Percentiles rank a stretch among this genome's conserved stretches.
These are phyloP conservation scores for Phaffomyces thermotolerans DNA, from an alignment of 805 yeast genomes.

Conservation along the genomic window DNA sequence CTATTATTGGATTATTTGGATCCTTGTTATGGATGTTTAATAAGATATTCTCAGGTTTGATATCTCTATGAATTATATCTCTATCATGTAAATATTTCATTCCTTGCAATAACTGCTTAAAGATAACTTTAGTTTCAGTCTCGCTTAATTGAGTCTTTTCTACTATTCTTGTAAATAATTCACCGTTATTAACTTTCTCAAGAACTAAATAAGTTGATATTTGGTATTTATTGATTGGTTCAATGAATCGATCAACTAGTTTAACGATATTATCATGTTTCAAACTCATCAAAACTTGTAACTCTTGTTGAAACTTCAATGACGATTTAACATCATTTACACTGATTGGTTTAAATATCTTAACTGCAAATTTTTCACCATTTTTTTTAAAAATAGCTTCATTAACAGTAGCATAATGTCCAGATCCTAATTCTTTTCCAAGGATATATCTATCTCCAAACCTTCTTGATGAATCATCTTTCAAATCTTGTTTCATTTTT, in stretches of 20 bases:
- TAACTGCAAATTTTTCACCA: conserved; percentile 63
- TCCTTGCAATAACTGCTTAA: conserved; percentile 60
- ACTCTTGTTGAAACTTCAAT: conserved; percentile 52
- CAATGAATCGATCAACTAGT: conserved; percentile 51
- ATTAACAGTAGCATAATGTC: conserved; percentile 78
- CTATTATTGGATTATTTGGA: conserved; percentile 24
- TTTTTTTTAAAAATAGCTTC: conserved; percentile 53
- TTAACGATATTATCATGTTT: conserved; percentile 67
- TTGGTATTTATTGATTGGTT: conserved; percentile 40
- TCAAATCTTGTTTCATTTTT: conserved; percentile 21
- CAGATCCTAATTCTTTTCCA: conserved; percentile 61
- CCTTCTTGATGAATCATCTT: too few relatives aligned
- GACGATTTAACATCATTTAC: conserved; percentile 33
- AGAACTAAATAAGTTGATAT: conserved; percentile 51
- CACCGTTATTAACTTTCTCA: conserved; percentile 71
- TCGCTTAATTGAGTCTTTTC: conserved; percentile 54
- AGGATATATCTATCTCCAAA: conserved; percentile 45
- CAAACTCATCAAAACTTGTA: conserved; percentile 55
- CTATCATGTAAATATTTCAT: conserved; percentile 57
- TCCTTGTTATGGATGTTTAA: conserved; percentile 38
- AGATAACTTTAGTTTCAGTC: conserved; percentile 54
- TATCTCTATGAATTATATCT: conserved; percentile 71
- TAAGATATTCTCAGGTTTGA: conserved; percentile 72
- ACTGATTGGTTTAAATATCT: conserved; percentile 57
- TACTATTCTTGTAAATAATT: conserved; percentile 65